phyloP scores from a whole-genome alignment of 2,329 filamentous ascomycete genomes.

The Colletotrichum tabaci region DNA sequence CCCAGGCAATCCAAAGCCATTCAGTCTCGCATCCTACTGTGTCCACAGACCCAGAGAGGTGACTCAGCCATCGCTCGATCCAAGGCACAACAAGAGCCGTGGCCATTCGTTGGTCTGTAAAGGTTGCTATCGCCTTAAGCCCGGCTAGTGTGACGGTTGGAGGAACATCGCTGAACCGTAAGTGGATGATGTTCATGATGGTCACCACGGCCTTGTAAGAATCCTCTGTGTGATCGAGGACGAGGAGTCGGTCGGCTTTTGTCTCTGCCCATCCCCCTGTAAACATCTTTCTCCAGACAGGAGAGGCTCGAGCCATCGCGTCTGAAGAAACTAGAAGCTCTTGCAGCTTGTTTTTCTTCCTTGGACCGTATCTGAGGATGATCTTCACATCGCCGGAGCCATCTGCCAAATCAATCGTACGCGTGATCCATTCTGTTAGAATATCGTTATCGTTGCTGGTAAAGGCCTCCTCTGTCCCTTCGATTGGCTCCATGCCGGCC shows the following conservation, averaged over 20 bases:
- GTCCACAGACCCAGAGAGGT: not conserved
- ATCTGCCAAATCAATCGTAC: not conserved
- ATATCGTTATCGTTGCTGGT: too few relatives aligned
- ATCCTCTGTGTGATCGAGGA: conserved; percentile 4
- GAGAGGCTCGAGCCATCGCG: not conserved
- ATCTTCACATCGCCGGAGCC: not conserved
- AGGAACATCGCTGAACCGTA: not conserved
- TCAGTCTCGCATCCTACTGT: not conserved
- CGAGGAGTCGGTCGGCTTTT: not conserved
- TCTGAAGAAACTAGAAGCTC: not conserved
- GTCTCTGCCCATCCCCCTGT: not conserved
- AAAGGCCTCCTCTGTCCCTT: too few relatives aligned
- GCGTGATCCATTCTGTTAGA: not conserved
- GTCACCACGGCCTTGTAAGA: not conserved
- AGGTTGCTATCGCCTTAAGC: not conserved
- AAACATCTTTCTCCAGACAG: not conserved
- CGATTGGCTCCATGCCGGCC: too few relatives aligned
- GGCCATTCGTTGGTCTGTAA: not conserved
- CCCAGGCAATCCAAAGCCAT: not conserved
- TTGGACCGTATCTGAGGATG: not conserved
- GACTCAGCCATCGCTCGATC: not conserved
- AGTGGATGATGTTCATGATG: conserved; percentile 2
- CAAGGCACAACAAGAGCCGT: not conserved
- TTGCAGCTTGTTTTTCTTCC: not conserved
- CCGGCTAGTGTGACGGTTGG: too few relatives aligned